A percentile compares a stretch with the other conserved stretches of the same genome.
Evolutionary conservation across 352 stramenopile species (phyloP).

Genomic region (Globisporangium abappressorium): DNA sequence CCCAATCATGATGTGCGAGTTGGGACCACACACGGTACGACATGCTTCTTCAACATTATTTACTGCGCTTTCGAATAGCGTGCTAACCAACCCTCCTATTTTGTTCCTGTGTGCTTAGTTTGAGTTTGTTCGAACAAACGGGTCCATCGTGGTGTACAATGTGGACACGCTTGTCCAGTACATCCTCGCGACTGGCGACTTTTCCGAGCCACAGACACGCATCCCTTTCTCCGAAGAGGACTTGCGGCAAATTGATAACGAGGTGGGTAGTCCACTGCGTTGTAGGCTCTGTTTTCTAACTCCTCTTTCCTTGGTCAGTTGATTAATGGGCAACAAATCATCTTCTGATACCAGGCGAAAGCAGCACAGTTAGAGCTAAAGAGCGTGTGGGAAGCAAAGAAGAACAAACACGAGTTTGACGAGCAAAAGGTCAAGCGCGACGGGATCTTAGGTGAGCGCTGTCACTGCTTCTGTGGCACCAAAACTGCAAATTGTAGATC

Average conservation of each 20-base stretch:
- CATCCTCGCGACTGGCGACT: conserved; percentile 86
- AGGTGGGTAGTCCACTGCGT: conserved; percentile 27
- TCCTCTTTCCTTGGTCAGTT: conserved; percentile 16
- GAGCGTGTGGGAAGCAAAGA: conserved; percentile 73
- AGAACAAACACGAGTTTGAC: conserved; percentile 76
- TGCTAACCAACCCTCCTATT: conserved; percentile 14
- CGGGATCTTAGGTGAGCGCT: conserved; percentile 57
- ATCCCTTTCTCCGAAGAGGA: conserved; percentile 86
- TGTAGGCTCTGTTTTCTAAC: neutral
- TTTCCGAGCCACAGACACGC: conserved; percentile 84
- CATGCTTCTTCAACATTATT: neutral
- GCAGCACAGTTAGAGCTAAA: conserved; percentile 55
- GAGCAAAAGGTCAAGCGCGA: conserved; percentile 81
- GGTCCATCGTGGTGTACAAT: conserved; percentile 83
- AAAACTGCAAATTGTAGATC: neutral
- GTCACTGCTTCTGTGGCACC: neutral
- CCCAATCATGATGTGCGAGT: conserved; percentile 84
- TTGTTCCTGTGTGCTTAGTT: conserved; percentile 42
- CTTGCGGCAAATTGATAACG: conserved; percentile 64
- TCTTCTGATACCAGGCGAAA: conserved; percentile 38
- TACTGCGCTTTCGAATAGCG: neutral
- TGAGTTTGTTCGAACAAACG: conserved; percentile 79
- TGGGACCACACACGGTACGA: conserved; percentile 75
- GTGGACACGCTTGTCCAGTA: conserved; percentile 87
- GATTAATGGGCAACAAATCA: conserved; percentile 4